These are phyloP conservation scores for Spizellomyces sp. DNA, from an alignment of 192 early-diverging fungal species.

Conservation along the genomic window DNA sequence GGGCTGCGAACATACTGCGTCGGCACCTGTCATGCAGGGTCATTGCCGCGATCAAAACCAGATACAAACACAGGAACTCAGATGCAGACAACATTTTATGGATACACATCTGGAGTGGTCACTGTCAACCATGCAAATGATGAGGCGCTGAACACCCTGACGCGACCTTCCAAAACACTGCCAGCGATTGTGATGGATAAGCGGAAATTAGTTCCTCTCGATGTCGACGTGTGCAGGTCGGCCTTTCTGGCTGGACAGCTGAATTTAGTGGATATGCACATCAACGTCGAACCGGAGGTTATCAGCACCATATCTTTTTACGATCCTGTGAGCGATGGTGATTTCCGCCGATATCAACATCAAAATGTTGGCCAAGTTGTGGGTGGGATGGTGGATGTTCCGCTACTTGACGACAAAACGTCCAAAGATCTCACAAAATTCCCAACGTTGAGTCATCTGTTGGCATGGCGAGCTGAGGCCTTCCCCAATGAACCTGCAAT, in stretches of 20 bases:
- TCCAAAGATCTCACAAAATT: conserved; percentile 70
- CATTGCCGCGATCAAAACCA: conserved; percentile 59
- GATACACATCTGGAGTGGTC: conserved; percentile 28
- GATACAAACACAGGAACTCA: conserved; percentile 21
- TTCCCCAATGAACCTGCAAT: conserved; percentile 69
- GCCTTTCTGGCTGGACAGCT: conserved; percentile 27
- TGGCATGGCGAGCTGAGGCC: conserved; percentile 71
- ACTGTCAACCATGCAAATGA: background rate
- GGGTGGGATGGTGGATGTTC: conserved; percentile 63
- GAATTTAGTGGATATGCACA: conserved; percentile 9
- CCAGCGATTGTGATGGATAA: background rate
- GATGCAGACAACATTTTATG: conserved; percentile 33
- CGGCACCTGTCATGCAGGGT: conserved; percentile 56
- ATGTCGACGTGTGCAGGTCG: conserved; percentile 22
- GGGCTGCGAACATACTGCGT: conserved; percentile 66
- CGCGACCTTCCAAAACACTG: background rate
- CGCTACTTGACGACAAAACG: conserved; percentile 72
- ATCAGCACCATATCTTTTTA: conserved; percentile 1
- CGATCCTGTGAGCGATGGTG: conserved; percentile 2
- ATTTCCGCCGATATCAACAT: background rate
- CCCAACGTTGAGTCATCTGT: conserved; percentile 67
- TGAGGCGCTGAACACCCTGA: conserved; percentile 3
- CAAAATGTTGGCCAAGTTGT: conserved; percentile 32
- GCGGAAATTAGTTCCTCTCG: conserved; percentile 18
- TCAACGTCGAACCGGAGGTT: conserved; percentile 14